Percentiles rank a stretch among this genome's conserved stretches.
Conservation (phyloP, 305 asterid genomes). For the Fraxinus latifolia region DNA sequence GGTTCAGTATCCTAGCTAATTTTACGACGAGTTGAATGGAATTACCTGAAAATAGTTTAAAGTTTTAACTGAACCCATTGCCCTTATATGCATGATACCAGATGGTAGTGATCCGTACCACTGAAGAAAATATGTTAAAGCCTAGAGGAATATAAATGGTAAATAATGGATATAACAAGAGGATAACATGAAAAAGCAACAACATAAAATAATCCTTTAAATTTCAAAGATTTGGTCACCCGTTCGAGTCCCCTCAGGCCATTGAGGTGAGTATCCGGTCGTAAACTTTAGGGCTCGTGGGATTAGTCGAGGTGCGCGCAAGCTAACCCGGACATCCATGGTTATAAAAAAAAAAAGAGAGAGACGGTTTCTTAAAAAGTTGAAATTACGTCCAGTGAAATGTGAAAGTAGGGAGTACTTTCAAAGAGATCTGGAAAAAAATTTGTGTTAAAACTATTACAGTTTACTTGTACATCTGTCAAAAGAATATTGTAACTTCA, state of each 20-base stretch:
- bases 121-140: background rate
- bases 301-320: no score
- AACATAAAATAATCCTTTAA: background rate
- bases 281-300: no score
- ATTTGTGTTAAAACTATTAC: background rate
- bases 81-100: background rate
- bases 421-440: background rate
- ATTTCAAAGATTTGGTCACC: background rate
- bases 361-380: background rate
- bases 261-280: no score
- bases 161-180: background rate
- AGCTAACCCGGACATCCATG: no score
- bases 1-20: background rate
- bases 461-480: background rate
- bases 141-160: background rate
- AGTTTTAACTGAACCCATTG: background rate
- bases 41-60: background rate
- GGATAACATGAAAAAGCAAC: background rate
- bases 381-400: background rate
- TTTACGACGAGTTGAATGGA: background rate
- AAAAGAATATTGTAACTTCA: background rate
- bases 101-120: background rate
- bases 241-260: no score
- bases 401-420: background rate
- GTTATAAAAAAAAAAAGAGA: no score